phyloP scores from a whole-genome alignment of 768 basidiomycete genomes.

The Agaricus subrufescens region DNA sequence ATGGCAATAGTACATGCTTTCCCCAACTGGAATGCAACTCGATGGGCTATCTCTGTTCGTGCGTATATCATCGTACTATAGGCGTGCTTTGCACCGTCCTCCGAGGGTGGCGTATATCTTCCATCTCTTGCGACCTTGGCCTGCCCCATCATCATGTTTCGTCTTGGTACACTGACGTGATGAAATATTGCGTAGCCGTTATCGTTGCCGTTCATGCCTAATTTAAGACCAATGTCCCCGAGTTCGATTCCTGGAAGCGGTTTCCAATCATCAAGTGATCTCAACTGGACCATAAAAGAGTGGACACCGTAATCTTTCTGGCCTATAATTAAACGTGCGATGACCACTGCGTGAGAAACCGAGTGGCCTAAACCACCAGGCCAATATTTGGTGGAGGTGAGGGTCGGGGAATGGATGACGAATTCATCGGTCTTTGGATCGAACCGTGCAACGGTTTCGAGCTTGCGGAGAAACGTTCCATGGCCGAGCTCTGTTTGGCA shows the following conservation, averaged over 20 bases:
- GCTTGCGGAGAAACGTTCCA: conserved; percentile 20
- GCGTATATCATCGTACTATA: conserved; percentile 21
- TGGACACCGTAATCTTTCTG: conserved; percentile 18
- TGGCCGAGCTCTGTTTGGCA: conserved; percentile 24
- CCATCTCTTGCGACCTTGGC: conserved; percentile 17
- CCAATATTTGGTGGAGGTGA: conserved; percentile 22
- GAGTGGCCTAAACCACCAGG: conserved; percentile 20
- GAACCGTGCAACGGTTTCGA: conserved; percentile 23
- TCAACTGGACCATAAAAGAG: conserved; percentile 22
- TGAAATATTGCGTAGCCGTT: conserved; percentile 22
- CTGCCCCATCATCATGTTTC: conserved; percentile 19
- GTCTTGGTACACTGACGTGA: conserved; percentile 18
- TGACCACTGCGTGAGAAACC: conserved; percentile 21
- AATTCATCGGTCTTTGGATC: conserved; percentile 18
- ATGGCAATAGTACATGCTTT: conserved; percentile 20
- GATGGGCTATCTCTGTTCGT: conserved; percentile 12
- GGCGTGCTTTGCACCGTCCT: conserved; percentile 11
- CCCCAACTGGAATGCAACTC: conserved; percentile 19
- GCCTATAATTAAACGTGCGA: conserved; percentile 17
- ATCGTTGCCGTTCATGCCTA: conserved; percentile 19
- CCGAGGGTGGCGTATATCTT: conserved; percentile 8
- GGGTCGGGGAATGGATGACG: conserved; percentile 20
- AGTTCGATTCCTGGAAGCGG: conserved; percentile 20
- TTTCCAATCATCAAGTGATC: conserved; percentile 17
- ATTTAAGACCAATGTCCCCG: conserved; percentile 20